Base-by-base conservation (phyloP, 176 grass and related monocot species). In the Carex parvula region DNA sequence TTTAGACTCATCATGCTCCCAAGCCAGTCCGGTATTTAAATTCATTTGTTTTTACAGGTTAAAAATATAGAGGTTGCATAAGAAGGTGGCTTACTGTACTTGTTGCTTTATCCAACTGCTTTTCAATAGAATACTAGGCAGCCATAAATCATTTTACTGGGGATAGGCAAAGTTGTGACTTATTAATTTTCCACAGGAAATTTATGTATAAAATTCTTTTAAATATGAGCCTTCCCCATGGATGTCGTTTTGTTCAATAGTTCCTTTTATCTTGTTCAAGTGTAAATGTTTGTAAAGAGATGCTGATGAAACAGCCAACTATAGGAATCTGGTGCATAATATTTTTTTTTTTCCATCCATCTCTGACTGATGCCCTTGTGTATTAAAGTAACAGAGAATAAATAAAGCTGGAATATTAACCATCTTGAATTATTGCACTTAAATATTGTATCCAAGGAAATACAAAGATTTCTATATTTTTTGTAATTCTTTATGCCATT, bases 401-500 rank as follows among this genome's bases (percentile, higher is more conserved):
- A 57, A 30, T 14, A 78, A 78, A 57, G 50, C 13, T 35, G 12
- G 6, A 56, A 57, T 57, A 33, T 54, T 78, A 5, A 55, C 6
- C 52, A 57, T 78, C 50, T 57, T 78, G 24, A 14, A 78, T 56
- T 32, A 56, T 56, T 78, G 46, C 17, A 33, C 5, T 57, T 57
- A 78, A 70, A 55, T 78, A 78, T 78, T 81, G 60, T 64, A 22
- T 64, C 60, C 33, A 81, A 64, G 79, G 56, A 64, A 81, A 81
- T 50, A 64, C 12, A 81, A 81, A 41, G 32, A 24, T 48, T 44
- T 29, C 32, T 48, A 15, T 44, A n/a, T 64, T 39, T 64, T 12
- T 42, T 81, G 7, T 48, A 62, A 64, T 16, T 14, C 21, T 52
- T 65, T 83, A 32, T 17, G 21, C 14, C 35, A 68, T 64, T 48